Evolutionary conservation across 2,329 filamentous ascomycete species (phyloP).

Genomic region (Ampelomyces quisqualis): DNA sequence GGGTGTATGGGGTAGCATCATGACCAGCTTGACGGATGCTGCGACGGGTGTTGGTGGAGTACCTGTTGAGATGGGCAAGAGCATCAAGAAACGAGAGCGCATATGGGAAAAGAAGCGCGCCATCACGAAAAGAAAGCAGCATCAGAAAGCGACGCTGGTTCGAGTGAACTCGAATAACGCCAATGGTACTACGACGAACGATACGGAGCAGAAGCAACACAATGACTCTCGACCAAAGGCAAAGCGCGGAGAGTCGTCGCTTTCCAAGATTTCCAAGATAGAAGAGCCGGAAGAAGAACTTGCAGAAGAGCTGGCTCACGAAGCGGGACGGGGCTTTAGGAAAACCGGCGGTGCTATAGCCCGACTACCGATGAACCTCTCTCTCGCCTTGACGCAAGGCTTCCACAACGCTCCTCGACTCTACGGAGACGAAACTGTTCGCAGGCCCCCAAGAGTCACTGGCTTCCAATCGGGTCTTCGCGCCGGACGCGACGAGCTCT

Average conservation of each 20-base stretch:
- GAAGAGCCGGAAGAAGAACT: slow-evolving; percentile 37
- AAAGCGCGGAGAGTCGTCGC: slow-evolving; percentile 23
- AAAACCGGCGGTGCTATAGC: slow-evolving; percentile 56
- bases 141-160: slow-evolving; percentile 23
- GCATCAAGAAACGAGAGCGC: slow-evolving; percentile 56
- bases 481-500: slow-evolving; percentile 62
- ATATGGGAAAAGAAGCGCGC: slow-evolving; percentile 52
- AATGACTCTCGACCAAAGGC: slow-evolving; percentile 18
- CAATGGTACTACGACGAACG: slow-evolving; percentile 17
- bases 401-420: slow-evolving; percentile 71
- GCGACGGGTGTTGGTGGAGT: slow-evolving; percentile 65
- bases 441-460: slow-evolving; percentile 63
- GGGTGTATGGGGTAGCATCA: slow-evolving; percentile 62
- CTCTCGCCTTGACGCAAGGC: slow-evolving; percentile 64
- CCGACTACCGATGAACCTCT: slow-evolving; percentile 61
- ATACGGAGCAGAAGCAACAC: slow-evolving; percentile 4
- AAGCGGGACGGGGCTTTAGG: slow-evolving; percentile 56
- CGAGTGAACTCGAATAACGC: slow-evolving; percentile 18
- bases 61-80: slow-evolving; percentile 62
- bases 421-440: slow-evolving; percentile 70
- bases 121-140: slow-evolving; percentile 31
- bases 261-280: slow-evolving; percentile 39
- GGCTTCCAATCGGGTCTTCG: slow-evolving; percentile 63
- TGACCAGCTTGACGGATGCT: slow-evolving; percentile 59
- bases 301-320: slow-evolving; percentile 44